Evolutionary conservation across 805 yeast genomes (phyloP), one percentile per base, ranked within the genome.

Genomic region (Cyberlindnera samutprakarnensis): DNA sequence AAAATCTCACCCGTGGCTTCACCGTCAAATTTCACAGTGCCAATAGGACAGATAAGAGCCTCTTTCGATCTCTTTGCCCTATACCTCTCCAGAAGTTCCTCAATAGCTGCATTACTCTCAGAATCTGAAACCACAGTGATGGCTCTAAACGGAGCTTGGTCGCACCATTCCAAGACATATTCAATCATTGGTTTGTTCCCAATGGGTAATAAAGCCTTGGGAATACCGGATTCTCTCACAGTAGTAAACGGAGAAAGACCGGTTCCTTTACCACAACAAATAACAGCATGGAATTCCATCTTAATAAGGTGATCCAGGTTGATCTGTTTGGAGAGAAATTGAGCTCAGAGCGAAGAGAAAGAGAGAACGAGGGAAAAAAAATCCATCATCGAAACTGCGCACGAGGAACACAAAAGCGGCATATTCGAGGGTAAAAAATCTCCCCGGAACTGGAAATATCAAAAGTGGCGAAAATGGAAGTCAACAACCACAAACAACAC

Each of bases 211-310:
- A 88, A 62, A 1, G 96, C 94, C 61, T 92, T 92, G 7, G 94
- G 72, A 6, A 70, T 53, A 13, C 92, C 88, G 3, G 80, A 64
- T 12, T 73, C 68, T 30, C 78, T 62, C 23, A 64, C 66, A 18
- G 69, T 62, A 0, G 88, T 70, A 40, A 90, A 73, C 0, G 97
- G 97, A 12, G 72, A 54, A 44, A 92, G 64, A 28, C 68, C 66
- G 14, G 64, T 64, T 11, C 97, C 97, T 32, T 72, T 75, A 3
- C 97, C 97, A 61, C 97, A 88, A 36, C 86, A 72, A 14, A 90
- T 73, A 30, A 90, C 69, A 1, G 95, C 96, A 51, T 88, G 95
- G 53, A 87, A 81, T 59, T 87, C 95, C 96, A 90, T 88, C 20
- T 17, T 18, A 19, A 10, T n/a, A n/a, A n/a, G n/a, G n/a, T n/a